Evolutionary conservation across 192 early-diverging fungal genomes (phyloP), one percentile per base, ranked within the genome.

Genomic region (Mycoemilia scoparia): DNA sequence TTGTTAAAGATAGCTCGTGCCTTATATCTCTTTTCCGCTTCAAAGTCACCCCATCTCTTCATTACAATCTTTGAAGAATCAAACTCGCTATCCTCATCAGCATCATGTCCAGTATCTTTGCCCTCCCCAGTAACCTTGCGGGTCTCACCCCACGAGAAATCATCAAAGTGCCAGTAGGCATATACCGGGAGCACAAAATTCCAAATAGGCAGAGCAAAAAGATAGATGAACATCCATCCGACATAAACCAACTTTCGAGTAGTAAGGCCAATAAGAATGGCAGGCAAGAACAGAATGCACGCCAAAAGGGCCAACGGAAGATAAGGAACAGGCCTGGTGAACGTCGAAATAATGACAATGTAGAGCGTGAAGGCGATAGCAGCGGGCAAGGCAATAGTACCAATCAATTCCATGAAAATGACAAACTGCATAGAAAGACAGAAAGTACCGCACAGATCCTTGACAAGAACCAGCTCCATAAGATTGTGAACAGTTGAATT

Each of bases 341-440:
- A 65, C 31, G 75, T 69, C n/a, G 77, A 73, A 18, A 73, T 62
- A 14, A 80, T 47, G 24, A 88, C 54, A 33, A 91, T 54, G 49
- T 90, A 92, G 24, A 88, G 25, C 1, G 86, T 91, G 51, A 87
- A 88, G 0, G 60, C 52, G 32, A 88, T 86, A 29, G 89, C 87
- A 11, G 87, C 92, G 0, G 92, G 92, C 10, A 97, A 62, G 7
- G 84, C 79, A 17, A 91, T 66, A 4, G 92, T 93, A 20, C 87
- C 88, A 21, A 90, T 60, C 18, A 97, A 62, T 27, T 96, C 88
- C 77, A 96, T 84, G 35, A 86, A 82, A 26, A 96, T 76, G 27
- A 92, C 73, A 59, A 96, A 96, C 69, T 95, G 90, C 87, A 90
- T 84, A 22, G 78, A 82, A 46, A 86, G 54, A 39, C 80, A 87